Base-by-base conservation (phyloP, 805 yeast genomes). In the Lipomyces oligophaga region DNA sequence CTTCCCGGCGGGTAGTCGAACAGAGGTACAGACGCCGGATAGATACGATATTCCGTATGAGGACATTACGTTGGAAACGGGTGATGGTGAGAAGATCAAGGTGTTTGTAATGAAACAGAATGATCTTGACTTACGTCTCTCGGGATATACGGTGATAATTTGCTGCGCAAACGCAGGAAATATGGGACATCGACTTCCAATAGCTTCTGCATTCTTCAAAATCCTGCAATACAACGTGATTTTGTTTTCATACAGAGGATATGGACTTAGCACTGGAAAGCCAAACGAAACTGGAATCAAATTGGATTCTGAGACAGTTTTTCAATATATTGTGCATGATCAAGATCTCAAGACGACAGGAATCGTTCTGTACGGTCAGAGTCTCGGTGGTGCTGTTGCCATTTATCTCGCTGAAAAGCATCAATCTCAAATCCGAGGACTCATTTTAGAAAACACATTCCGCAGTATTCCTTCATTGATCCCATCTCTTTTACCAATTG, bases 121-220 rank as follows among this genome's bases (percentile, higher is more conserved):
- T 1, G 55, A 38, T 30, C 48, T 49, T 8, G 49, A 49, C 3
- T 19, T 34, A 26, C 36, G 52, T 24, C 20, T 16, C 7, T 24
- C 13, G 26, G 50, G 50, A 18, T 40, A 82, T 55, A 85, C 97
- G 0, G 75, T 90, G 8, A 60, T 93, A 21, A 74, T 93, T 18
- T 71, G 89, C 41, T 80, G 88, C 39, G 97, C 97, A 3, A 90
- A 90, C 66, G 97, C 97, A 1, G 97, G 97, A 4, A 90, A 93
- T 63, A 90, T 90, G 54, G 97, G 97, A 15, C 87, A 86, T 61
- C 81, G 84, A 24, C 68, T 90, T 38, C 96, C 96, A 1, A 77
- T 87, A 6, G 95, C 85, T 2, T 72, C 80, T 38, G 64, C 82
- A 7, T 79, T 89, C 52, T 85, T 78, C 65, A 67, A 46, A 34